phyloP scores from a whole-genome alignment of 805 yeast species.

The Hanseniaspora clermontiae region DNA sequence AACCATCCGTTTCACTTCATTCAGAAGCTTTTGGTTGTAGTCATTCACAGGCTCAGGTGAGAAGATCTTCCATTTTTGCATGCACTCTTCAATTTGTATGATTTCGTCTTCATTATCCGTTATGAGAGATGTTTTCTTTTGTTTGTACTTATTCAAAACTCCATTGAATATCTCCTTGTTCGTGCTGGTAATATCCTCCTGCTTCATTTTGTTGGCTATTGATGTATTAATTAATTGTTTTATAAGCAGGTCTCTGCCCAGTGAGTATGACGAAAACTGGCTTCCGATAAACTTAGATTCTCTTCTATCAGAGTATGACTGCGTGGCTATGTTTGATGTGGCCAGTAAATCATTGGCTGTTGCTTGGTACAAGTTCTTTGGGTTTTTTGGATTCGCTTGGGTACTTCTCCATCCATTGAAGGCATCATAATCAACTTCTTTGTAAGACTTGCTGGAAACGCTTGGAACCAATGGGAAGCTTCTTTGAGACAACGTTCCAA shows the following conservation, averaged over 20 bases:
- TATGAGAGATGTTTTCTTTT: conserved; percentile 12
- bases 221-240: background rate
- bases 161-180: conserved; percentile 14
- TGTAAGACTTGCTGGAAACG: conserved; percentile 5
- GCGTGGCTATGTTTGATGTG: background rate
- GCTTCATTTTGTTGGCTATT: background rate
- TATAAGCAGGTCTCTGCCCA: conserved; percentile 8
- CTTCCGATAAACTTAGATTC: background rate
- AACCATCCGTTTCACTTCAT: background rate
- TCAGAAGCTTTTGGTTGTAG: background rate
- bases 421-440: conserved; percentile 7
- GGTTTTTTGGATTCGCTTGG: background rate
- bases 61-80: conserved; percentile 1
- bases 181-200: background rate
- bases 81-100: background rate
- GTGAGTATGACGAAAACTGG: background rate
- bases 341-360: conserved; percentile 1
- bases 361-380: background rate
- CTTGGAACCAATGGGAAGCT: conserved; percentile 11
- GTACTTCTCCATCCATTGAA: conserved; percentile 6
- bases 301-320: background rate
- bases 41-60: conserved; percentile 7
- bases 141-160: conserved; percentile 13
- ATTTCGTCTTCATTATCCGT: conserved; percentile 17
- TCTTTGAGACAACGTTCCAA: conserved; percentile 5